Evolutionary conservation across 805 yeast genomes (phyloP).

Genomic region (Metschnikowia kunwiensis): DNA sequence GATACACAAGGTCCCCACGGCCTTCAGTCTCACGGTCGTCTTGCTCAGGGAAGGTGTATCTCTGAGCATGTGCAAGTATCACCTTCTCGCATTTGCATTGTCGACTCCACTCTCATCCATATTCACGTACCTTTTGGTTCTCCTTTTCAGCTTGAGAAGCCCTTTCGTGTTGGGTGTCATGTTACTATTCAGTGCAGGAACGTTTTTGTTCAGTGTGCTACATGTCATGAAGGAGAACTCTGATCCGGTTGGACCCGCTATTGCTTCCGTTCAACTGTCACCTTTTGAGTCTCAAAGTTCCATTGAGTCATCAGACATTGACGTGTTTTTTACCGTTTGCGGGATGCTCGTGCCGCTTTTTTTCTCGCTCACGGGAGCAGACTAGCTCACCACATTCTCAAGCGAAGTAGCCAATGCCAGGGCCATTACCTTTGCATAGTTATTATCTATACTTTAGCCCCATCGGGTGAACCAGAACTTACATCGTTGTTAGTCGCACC

Average conservation of each 20-base stretch:
- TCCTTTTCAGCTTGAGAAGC: conserved; percentile 25
- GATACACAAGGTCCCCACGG: conserved; percentile 71
- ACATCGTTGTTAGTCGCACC: not conserved
- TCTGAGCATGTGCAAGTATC: conserved; percentile 35
- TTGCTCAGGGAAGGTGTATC: conserved; percentile 41
- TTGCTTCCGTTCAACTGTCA: conserved; percentile 11
- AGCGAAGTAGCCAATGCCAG: too few species aligned
- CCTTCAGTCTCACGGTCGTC: conserved; percentile 62
- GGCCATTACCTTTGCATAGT: too few species aligned
- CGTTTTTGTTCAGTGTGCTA: conserved; percentile 67
- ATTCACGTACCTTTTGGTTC: conserved; percentile 43
- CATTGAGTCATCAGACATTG: not conserved
- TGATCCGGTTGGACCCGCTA: conserved; percentile 4
- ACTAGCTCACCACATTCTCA: conserved; percentile 3
- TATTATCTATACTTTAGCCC: not conserved
- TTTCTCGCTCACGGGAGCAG: conserved; percentile 14
- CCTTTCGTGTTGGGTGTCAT: conserved; percentile 51
- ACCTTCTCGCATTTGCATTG: conserved; percentile 50
- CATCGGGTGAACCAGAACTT: not conserved
- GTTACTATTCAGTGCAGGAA: conserved; percentile 65
- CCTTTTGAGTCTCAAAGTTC: conserved; percentile 5
- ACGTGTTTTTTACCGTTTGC: conserved; percentile 7
- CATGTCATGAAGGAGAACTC: conserved; percentile 50
- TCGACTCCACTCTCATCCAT: conserved; percentile 59
- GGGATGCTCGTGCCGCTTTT: conserved; percentile 16